Percentiles rank a stretch among this genome's conserved stretches.
phyloP scores from a whole-genome alignment of 129 eudicot species.

The Oenanthe sinensis region DNA sequence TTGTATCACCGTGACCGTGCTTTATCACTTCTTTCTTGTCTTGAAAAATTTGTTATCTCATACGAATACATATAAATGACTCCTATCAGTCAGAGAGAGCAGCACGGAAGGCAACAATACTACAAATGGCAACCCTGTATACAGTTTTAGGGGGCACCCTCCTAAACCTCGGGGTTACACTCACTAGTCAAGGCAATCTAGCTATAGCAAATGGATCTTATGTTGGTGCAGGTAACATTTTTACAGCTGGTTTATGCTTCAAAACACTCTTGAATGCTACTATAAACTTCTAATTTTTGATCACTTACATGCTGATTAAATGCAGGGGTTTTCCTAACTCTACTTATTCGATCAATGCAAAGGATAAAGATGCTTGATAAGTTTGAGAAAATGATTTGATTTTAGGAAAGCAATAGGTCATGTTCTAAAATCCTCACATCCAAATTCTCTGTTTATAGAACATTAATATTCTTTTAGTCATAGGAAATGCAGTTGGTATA shows the following conservation, averaged over 20 bases:
- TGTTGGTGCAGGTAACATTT: slow-evolving; percentile 46
- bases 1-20: background rate
- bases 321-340: slow-evolving; percentile 58
- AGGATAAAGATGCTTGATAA: slow-evolving; percentile 58
- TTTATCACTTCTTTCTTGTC: background rate
- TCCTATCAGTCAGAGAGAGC: slow-evolving; percentile 85
- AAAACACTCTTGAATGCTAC: background rate
- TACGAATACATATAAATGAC: background rate
- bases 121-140: slow-evolving; percentile 91
- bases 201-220: slow-evolving; percentile 64
- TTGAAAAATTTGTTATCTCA: background rate
- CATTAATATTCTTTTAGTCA: background rate
- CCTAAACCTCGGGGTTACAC: slow-evolving; percentile 62
- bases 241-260: slow-evolving; percentile 8
- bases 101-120: slow-evolving; percentile 75
- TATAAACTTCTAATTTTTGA: background rate
- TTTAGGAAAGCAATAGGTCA: background rate
- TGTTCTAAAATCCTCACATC: slow-evolving; percentile 2
- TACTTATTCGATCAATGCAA: slow-evolving; percentile 72
- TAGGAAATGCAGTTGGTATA: background rate
- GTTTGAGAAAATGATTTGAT: slow-evolving; percentile 48
- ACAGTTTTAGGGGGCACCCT: slow-evolving; percentile 75
- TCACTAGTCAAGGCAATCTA: slow-evolving; percentile 63
- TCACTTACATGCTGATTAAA: background rate
- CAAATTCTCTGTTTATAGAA: background rate